phyloP scores from a whole-genome alignment of 1,284 basidiomycete species.

The Trametes hirsuta region DNA sequence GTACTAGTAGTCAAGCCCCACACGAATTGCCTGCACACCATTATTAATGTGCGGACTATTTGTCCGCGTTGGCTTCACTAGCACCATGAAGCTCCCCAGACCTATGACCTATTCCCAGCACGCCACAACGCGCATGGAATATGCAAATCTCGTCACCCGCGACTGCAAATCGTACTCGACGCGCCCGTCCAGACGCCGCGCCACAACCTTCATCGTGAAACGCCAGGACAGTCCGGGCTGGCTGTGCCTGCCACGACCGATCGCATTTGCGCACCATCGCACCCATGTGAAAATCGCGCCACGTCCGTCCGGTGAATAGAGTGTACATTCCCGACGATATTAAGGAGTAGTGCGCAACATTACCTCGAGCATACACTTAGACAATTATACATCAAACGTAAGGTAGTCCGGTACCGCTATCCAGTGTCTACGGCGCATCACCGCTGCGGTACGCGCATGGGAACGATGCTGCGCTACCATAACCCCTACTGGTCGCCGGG shows the following conservation, averaged over 20 bases:
- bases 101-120: too few relatives aligned
- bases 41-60: too few relatives aligned
- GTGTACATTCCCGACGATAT: background rate
- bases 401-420: background rate
- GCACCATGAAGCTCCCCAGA: too few relatives aligned
- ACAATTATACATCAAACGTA: background rate
- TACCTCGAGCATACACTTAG: background rate
- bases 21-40: too few relatives aligned
- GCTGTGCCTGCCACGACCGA: background rate
- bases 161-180: background rate
- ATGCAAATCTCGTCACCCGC: background rate
- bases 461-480: background rate
- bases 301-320: background rate
- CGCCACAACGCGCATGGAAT: background rate
- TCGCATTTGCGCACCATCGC: background rate
- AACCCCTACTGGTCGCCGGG: background rate
- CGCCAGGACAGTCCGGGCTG: background rate
- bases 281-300: background rate
- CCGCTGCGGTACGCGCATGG: background rate
- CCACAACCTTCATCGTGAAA: background rate
- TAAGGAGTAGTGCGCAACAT: conserved; percentile 10
- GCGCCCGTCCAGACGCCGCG: background rate
- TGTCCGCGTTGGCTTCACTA: too few relatives aligned
- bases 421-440: background rate
- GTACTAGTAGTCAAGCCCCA: too few relatives aligned